Evolutionary conservation across 1,139 yeast species (phyloP).

Genomic region (Insectozyma bohioensis): DNA sequence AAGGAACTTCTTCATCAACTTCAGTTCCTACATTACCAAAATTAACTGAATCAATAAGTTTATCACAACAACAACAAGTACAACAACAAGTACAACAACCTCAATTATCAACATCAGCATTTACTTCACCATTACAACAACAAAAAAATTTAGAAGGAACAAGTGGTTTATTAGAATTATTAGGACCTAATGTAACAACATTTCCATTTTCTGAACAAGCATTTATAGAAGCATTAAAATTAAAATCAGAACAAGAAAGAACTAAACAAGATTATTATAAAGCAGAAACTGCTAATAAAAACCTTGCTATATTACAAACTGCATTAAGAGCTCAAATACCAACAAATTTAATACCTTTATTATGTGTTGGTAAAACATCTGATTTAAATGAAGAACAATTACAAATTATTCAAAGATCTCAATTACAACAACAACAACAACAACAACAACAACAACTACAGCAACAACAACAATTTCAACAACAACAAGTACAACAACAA

Average conservation of each 20-base stretch:
- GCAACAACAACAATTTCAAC: slow-evolving; percentile 7
- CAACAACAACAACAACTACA: slow-evolving; percentile 4
- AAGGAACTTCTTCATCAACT: slow-evolving; percentile 2
- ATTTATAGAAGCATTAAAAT: slow-evolving; percentile 58
- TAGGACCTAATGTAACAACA: slow-evolving; percentile 52
- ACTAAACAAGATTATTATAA: slow-evolving; percentile 81
- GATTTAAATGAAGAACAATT: slow-evolving; percentile 13
- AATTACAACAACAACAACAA: slow-evolving; percentile 8
- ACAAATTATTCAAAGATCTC: slow-evolving; percentile 10
- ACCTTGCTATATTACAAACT: slow-evolving; percentile 59
- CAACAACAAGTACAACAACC: slow-evolving; percentile 3
- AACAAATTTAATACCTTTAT: slow-evolving; percentile 58
- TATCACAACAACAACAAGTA: slow-evolving; percentile 3
- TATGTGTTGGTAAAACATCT: slow-evolving; percentile 42
- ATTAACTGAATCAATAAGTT: slow-evolving; percentile 8
- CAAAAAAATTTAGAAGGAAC: slow-evolving; percentile 2
- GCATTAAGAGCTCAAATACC: slow-evolving; percentile 72
- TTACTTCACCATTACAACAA: slow-evolving; percentile 7
- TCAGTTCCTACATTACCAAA: slow-evolving; percentile 10
- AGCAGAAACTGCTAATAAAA: slow-evolving; percentile 60
- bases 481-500: slow-evolving; percentile 1
- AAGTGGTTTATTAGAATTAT: slow-evolving; percentile 31
- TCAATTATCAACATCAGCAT: slow-evolving; percentile 3
- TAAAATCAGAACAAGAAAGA: slow-evolving; percentile 74
- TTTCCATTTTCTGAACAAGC: slow-evolving; percentile 69